Conservation (phyloP, 2,329 filamentous ascomycete species). For the Arachnopeziza araneosa region DNA sequence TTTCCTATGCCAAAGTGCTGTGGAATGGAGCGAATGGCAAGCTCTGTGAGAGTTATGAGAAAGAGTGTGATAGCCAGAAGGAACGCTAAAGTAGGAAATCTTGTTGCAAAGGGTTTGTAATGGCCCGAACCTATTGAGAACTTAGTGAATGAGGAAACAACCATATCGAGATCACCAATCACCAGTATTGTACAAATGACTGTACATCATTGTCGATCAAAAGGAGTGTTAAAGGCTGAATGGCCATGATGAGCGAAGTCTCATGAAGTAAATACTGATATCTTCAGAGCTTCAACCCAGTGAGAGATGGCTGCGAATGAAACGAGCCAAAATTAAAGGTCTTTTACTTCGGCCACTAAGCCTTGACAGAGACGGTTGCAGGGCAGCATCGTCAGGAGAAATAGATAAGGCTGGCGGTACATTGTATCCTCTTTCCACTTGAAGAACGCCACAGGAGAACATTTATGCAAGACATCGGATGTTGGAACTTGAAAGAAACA, state of each 20-base stretch:
- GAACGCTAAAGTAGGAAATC: slow-evolving; percentile 9
- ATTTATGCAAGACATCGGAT: background rate
- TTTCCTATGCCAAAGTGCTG: slow-evolving; percentile 13
- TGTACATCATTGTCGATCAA: background rate
- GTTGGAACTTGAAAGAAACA: background rate
- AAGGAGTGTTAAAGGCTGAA: background rate
- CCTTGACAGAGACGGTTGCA: background rate
- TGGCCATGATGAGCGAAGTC: background rate
- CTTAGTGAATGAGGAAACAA: background rate
- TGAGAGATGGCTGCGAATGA: background rate
- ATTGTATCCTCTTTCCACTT: background rate
- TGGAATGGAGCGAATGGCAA: slow-evolving; percentile 28
- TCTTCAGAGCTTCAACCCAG: background rate
- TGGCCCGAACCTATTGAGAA: background rate
- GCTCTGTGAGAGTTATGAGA: slow-evolving; percentile 26
- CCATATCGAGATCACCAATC: background rate
- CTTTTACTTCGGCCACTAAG: background rate
- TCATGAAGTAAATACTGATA: background rate
- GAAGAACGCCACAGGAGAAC: background rate
- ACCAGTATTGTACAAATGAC: background rate
- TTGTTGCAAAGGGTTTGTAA: slow-evolving; percentile 13
- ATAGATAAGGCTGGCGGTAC: background rate
- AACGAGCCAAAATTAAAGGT: background rate
- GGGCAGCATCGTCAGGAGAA: background rate
- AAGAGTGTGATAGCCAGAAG: slow-evolving; percentile 11